These are phyloP conservation scores for Colletotrichum chrysophilum DNA, from an alignment of 2,329 filamentous ascomycete genomes.

Conservation along the genomic window DNA sequence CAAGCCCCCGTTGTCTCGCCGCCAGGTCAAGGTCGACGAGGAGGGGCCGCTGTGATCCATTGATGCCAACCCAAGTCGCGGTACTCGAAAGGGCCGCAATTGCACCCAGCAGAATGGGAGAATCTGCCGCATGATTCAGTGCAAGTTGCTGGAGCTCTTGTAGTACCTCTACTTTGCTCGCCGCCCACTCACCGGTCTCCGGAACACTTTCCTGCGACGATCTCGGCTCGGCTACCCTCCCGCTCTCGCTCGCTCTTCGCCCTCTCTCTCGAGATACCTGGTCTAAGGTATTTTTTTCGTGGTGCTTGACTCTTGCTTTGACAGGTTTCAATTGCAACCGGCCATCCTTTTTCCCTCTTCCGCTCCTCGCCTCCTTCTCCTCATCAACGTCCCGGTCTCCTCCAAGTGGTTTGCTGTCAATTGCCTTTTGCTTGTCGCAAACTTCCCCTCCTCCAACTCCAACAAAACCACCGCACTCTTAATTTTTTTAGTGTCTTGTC, in stretches of 20 bases:
- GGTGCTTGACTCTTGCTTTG: constrained; percentile 10
- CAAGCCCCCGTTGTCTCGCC: neutral
- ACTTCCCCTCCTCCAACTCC: neutral
- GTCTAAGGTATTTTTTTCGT: neutral
- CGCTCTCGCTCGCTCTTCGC: constrained; percentile 1
- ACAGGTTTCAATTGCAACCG: constrained; percentile 18
- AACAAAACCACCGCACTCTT: neutral
- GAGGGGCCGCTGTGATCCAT: constrained; percentile 6
- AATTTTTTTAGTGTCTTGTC: neutral
- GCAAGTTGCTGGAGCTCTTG: neutral
- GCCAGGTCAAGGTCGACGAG: neutral
- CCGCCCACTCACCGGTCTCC: constrained; percentile 1
- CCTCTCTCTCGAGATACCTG: neutral
- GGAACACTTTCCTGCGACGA: constrained; percentile 14
- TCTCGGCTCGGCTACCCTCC: constrained; percentile 18
- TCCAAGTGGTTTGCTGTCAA: neutral
- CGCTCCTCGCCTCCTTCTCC: neutral
- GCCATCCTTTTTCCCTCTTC: neutral
- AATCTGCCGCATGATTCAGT: neutral
- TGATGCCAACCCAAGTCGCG: neutral
- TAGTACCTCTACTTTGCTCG: constrained; percentile 10
- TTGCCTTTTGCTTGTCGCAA: neutral
- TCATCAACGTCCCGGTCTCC: neutral
- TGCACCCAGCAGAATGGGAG: neutral
- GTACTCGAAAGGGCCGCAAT: neutral